A percentile compares a stretch with the other conserved stretches of the same genome.
These are phyloP conservation scores for Crucihimalaya himalaica DNA, from an alignment of 345 rosid species.

Conservation along the genomic window DNA sequence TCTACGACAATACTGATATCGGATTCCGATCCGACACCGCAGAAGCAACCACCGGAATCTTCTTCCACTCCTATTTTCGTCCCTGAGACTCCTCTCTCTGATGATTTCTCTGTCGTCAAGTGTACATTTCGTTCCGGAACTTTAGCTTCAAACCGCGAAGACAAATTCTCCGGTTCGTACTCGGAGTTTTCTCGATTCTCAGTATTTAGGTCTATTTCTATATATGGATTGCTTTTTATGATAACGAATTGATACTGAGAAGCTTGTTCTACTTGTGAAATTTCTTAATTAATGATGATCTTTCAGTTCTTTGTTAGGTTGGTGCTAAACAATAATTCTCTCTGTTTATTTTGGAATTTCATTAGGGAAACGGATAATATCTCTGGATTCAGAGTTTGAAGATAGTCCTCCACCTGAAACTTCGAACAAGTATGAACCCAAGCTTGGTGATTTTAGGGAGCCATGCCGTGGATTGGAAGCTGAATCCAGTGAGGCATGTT, in stretches of 20 bases:
- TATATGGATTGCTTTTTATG: too few species aligned
- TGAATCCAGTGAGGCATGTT: slow-evolving; percentile 26
- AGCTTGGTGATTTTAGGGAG: slow-evolving; percentile 35
- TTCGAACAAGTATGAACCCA: slow-evolving; percentile 37
- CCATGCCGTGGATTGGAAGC: slow-evolving; percentile 30
- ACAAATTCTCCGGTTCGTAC: slow-evolving; percentile 41
- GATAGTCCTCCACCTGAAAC: slow-evolving; percentile 39
- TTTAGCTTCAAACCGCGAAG: slow-evolving; percentile 35
- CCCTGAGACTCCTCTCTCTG: slow-evolving; percentile 70
- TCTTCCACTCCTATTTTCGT: slow-evolving; percentile 49
- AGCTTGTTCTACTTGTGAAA: not conserved
- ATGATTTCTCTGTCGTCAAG: slow-evolving; percentile 45
- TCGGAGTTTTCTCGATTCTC: not conserved
- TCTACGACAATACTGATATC: slow-evolving; percentile 33
- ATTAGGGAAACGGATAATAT: slow-evolving; percentile 58
- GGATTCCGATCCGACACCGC: slow-evolving; percentile 42
- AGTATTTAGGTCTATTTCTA: not conserved
- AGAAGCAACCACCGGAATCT: slow-evolving; percentile 42
- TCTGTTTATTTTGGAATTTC: not conserved
- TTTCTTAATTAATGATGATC: not conserved
- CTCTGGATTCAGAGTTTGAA: slow-evolving; percentile 80
- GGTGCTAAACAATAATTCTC: not conserved
- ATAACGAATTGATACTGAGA: not conserved
- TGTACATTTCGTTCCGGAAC: slow-evolving; percentile 36
- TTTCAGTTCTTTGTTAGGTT: too few species aligned